These are phyloP conservation scores for Trypanosoma brucei DNA, from an alignment of 208 protist species.

Conservation along the genomic window DNA sequence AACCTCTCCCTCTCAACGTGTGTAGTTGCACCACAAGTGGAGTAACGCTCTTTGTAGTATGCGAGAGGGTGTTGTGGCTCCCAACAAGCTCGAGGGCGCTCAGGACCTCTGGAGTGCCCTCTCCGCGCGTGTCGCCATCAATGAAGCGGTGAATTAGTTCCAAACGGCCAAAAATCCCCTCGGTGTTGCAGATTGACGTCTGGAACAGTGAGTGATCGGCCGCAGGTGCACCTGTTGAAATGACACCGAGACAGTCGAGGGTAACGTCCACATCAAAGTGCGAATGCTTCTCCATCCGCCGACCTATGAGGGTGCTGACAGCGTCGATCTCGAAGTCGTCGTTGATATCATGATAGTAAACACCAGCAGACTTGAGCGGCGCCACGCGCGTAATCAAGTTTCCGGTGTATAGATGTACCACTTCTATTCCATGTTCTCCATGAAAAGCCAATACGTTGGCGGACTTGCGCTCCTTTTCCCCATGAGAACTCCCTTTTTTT, in stretches of 20 bases:
- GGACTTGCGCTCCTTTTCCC: constrained; percentile 5
- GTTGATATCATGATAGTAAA: constrained; percentile 85
- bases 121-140: constrained; percentile 57
- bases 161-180: constrained; percentile 72
- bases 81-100: constrained; percentile 77
- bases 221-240: constrained; percentile 48
- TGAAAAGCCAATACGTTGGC: constrained; percentile 88
- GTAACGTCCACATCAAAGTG: constrained; percentile 52
- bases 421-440: constrained; percentile 64
- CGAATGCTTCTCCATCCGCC: constrained; percentile 29
- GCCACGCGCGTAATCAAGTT: constrained; percentile 53
- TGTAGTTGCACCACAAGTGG: constrained; percentile 81
- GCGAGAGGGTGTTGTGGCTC: constrained; percentile 60
- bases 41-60: constrained; percentile 44
- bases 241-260: constrained; percentile 68
- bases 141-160: constrained; percentile 78
- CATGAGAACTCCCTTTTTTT: constrained; percentile 8
- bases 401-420: constrained; percentile 88
- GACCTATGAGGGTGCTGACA: constrained; percentile 56
- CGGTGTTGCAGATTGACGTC: constrained; percentile 76
- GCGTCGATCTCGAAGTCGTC: constrained; percentile 79
- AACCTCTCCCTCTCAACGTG: constrained; percentile 32
- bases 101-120: constrained; percentile 35
- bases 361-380: constrained; percentile 53
- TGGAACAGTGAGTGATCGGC: constrained; percentile 50